phyloP scores from a whole-genome alignment of 345 rosid genomes.

The Psidium guajava region DNA sequence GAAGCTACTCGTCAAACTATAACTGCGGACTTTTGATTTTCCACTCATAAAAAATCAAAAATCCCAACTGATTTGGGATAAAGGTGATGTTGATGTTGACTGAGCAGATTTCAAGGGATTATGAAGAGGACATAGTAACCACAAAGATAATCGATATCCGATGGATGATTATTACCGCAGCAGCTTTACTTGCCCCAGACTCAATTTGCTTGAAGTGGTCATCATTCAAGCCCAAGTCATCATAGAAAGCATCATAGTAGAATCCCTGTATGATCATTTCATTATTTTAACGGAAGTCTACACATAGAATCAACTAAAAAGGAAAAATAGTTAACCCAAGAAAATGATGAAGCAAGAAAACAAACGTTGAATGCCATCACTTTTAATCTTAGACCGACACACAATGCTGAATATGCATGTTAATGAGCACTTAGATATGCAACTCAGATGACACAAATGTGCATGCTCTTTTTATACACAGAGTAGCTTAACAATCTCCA shows the following conservation, averaged over 20 bases:
- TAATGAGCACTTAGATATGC: neutral
- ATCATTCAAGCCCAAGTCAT: constrained; percentile 77
- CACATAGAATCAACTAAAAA: neutral
- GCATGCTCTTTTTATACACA: neutral
- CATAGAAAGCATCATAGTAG: constrained; percentile 94
- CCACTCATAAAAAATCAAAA: neutral
- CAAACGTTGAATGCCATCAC: neutral
- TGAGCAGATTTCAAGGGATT: neutral
- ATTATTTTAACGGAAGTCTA: neutral
- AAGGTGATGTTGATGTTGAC: too few relatives aligned
- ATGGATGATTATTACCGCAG: constrained; percentile 35
- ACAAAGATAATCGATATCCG: neutral
- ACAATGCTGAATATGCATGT: neutral
- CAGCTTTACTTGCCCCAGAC: constrained; percentile 61
- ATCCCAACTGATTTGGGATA: too few relatives aligned
- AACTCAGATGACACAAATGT: neutral
- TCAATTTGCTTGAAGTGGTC: constrained; percentile 77
- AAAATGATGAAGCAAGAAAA: neutral
- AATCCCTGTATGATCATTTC: constrained; percentile 56
- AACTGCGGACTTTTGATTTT: neutral
- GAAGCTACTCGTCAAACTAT: neutral
- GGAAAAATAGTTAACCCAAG: neutral
- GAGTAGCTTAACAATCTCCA: neutral
- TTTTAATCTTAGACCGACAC: neutral
- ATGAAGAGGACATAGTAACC: neutral